Evolutionary conservation across 2,329 filamentous ascomycete species (phyloP).

Genomic region (Stromatinia cepivora): DNA sequence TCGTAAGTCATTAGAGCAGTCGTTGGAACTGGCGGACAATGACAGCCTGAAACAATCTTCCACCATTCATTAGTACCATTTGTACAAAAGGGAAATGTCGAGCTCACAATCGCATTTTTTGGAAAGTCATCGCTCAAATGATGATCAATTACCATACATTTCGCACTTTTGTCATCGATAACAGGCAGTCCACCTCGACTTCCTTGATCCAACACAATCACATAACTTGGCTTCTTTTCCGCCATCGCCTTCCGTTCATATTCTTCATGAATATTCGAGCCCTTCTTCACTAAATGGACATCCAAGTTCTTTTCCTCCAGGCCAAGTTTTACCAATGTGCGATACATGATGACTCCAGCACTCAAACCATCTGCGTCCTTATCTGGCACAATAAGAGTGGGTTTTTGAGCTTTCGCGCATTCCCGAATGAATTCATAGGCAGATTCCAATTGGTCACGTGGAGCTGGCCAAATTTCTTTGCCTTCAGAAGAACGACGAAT

Average conservation of each 20-base stretch:
- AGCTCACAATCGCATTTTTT: constrained; percentile 37
- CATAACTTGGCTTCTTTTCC: constrained; percentile 51
- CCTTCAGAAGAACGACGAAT: constrained; percentile 26
- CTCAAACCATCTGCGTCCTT: constrained; percentile 69
- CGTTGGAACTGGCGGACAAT: constrained; percentile 65
- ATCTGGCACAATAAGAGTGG: constrained; percentile 63
- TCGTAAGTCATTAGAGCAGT: constrained; percentile 63
- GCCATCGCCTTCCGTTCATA: constrained; percentile 54
- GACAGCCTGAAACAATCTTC: constrained; percentile 60
- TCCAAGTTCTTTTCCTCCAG: constrained; percentile 54
- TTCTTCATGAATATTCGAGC: constrained; percentile 57
- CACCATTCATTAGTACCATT: background rate
- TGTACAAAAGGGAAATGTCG: no score
- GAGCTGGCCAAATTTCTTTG: constrained; percentile 60
- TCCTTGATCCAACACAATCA: constrained; percentile 67
- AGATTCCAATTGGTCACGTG: constrained; percentile 52
- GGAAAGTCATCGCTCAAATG: constrained; percentile 61
- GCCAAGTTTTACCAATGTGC: constrained; percentile 59
- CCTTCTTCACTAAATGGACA: constrained; percentile 61
- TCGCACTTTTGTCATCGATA: constrained; percentile 49
- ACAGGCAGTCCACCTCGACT: constrained; percentile 56
- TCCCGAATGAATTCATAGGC: constrained; percentile 58
- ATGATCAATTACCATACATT: constrained; percentile 63
- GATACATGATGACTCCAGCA: constrained; percentile 62
- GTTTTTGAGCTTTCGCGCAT: constrained; percentile 53